phyloP scores from a whole-genome alignment of 805 yeast genomes.

The Candida awuae region DNA sequence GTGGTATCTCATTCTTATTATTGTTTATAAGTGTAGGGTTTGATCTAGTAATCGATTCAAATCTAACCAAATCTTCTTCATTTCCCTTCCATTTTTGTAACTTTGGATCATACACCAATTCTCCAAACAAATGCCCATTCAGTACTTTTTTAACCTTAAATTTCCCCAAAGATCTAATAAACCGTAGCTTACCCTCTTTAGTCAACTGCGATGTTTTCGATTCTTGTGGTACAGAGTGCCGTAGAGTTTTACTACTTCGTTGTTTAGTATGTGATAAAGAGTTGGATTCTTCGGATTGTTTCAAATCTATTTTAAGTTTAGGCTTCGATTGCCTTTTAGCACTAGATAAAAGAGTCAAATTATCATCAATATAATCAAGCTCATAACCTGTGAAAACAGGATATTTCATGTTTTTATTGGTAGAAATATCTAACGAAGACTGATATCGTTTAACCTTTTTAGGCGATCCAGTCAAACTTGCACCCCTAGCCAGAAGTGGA shows the following conservation, averaged over 20 bases:
- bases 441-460: conserved; percentile 22
- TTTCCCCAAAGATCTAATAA: conserved; percentile 24
- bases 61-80: conserved; percentile 45
- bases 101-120: conserved; percentile 48
- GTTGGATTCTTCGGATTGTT: conserved; percentile 22
- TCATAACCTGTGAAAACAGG: conserved; percentile 14
- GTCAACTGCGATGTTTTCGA: conserved; percentile 18
- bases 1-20: conserved; percentile 19
- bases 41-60: conserved; percentile 38
- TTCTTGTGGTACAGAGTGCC: neutral
- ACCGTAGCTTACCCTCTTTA: conserved; percentile 26
- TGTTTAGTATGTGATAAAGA: conserved; percentile 9
- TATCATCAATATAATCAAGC: conserved; percentile 21
- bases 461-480: conserved; percentile 14
- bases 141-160: conserved; percentile 20
- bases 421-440: conserved; percentile 22
- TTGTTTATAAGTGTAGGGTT: conserved; percentile 6
- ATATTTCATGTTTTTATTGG: neutral
- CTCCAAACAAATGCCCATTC: conserved; percentile 28
- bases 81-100: conserved; percentile 58
- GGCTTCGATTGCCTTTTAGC: too few species aligned
- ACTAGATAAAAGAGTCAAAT: too few species aligned
- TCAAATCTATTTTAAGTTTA: conserved; percentile 17
- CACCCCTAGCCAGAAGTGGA: conserved; percentile 19
- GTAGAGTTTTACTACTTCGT: neutral